Percentiles rank a stretch among this genome's conserved stretches.
Conservation (phyloP, 2,329 filamentous ascomycete genomes). For the Pseudocercospora vitis region DNA sequence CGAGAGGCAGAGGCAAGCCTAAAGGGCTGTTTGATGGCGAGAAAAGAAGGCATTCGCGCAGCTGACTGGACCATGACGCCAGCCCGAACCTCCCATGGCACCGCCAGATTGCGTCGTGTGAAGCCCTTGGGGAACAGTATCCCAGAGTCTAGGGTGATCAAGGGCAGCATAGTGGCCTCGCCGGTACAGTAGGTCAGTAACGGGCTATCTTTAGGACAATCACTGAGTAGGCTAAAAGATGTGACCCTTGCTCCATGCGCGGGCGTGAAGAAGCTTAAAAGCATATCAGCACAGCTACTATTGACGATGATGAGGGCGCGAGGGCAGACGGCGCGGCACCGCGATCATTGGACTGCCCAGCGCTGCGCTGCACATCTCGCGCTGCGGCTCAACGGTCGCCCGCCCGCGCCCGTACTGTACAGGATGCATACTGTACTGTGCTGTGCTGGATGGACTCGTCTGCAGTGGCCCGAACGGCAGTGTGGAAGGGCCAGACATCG, state of each 20-base stretch:
- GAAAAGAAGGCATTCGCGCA: conserved; percentile 23
- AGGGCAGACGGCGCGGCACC: conserved; percentile 9
- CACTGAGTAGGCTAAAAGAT: conserved; percentile 16
- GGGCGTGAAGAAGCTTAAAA: conserved; percentile 21
- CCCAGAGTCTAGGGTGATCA: conserved; percentile 22
- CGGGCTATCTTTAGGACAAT: conserved; percentile 30
- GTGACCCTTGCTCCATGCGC: conserved; percentile 16
- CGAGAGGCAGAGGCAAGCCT: conserved; percentile 11
- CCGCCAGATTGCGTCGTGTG: conserved; percentile 37
- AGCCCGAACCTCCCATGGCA: conserved; percentile 33
- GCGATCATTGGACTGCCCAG: conserved; percentile 6
- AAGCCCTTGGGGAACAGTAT: conserved; percentile 27
- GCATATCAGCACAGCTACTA: conserved; percentile 21
- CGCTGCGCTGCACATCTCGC: conserved; percentile 1
- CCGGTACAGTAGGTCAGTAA: conserved; percentile 22
- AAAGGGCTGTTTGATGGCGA: conserved; percentile 19
- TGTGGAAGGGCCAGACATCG: conserved; percentile 27
- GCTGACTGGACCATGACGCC: conserved; percentile 35
- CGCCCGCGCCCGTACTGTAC: too few species aligned
- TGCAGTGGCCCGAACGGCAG: conserved; percentile 1
- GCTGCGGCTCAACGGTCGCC: conserved; percentile 20
- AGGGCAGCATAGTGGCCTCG: conserved; percentile 23
- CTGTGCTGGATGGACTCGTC: background rate
- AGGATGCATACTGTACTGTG: too few species aligned
- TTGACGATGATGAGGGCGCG: conserved; percentile 10